phyloP scores from a whole-genome alignment of 2,329 filamentous ascomycete genomes.

The Chalaropsis ovoidea region DNA sequence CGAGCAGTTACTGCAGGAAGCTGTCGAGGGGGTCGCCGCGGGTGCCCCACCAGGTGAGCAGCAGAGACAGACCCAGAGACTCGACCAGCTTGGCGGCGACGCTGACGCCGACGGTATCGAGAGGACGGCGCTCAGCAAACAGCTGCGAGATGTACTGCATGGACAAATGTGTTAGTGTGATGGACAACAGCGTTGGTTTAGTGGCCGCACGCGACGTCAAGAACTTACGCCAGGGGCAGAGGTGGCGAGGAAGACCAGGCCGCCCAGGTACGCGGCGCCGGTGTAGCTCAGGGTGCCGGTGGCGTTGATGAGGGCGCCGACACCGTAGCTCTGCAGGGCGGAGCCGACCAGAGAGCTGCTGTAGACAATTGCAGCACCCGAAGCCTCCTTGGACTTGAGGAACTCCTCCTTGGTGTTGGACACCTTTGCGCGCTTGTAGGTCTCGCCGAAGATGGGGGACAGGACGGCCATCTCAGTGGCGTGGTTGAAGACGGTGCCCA shows the following conservation, averaged over 20 bases:
- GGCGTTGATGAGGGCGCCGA: constrained; percentile 84
- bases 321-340: constrained; percentile 78
- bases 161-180: neutral
- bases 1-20: constrained; percentile 24
- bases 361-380: constrained; percentile 77
- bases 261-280: constrained; percentile 87
- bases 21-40: constrained; percentile 82
- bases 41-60: constrained; percentile 97
- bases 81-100: constrained; percentile 77
- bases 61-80: constrained; percentile 81
- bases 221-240: constrained; percentile 71
- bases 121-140: constrained; percentile 80
- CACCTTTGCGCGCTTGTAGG: constrained; percentile 82
- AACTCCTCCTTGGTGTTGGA: constrained; percentile 97
- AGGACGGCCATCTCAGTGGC: constrained; percentile 79
- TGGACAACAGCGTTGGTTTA: too few species aligned
- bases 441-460: constrained; percentile 81
- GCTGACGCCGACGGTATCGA: constrained; percentile 82
- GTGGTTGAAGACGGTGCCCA: constrained; percentile 95
- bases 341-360: constrained; percentile 83
- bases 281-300: constrained; percentile 94
- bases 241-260: constrained; percentile 82
- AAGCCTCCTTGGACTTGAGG: constrained; percentile 82
- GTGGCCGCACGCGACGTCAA: neutral
- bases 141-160: constrained; percentile 75